Conservation (phyloP, 2,329 filamentous ascomycete species). For the Penicillium sp. region DNA sequence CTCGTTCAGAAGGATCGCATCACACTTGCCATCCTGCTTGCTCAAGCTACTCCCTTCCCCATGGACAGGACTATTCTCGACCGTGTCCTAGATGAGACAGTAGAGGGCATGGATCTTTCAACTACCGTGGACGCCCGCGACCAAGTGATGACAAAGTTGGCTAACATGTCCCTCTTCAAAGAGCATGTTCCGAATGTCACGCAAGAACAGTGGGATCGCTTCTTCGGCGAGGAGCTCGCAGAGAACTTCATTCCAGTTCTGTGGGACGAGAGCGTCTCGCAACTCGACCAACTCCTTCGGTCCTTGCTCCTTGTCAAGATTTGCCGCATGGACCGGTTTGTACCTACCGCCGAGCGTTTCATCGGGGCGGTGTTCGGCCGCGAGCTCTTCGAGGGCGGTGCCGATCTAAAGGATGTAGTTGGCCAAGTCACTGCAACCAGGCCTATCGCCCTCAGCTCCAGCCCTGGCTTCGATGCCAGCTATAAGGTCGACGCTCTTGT, state of each 20-base stretch:
- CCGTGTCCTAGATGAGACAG: slow-evolving; percentile 71
- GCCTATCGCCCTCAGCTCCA: slow-evolving; percentile 89
- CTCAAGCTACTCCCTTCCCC: slow-evolving; percentile 90
- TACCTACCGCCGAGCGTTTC: slow-evolving; percentile 89
- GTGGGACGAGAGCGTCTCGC: slow-evolving; percentile 64
- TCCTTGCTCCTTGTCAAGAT: slow-evolving; percentile 90
- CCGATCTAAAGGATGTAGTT: slow-evolving; percentile 82
- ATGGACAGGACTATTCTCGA: slow-evolving; percentile 93
- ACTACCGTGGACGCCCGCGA: slow-evolving; percentile 63
- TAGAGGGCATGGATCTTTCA: slow-evolving; percentile 76
- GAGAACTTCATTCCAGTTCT: slow-evolving; percentile 77
- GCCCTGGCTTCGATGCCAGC: slow-evolving; percentile 93
- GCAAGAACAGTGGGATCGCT: slow-evolving; percentile 69
- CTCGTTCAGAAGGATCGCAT: slow-evolving; percentile 91
- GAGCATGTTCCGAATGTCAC: slow-evolving; percentile 64
- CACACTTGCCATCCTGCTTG: slow-evolving; percentile 89
- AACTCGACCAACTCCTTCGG: slow-evolving; percentile 72
- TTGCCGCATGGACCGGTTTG: slow-evolving; percentile 91
- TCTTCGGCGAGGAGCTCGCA: slow-evolving; percentile 80
- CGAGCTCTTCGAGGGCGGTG: slow-evolving; percentile 75
- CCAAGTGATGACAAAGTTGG: slow-evolving; percentile 66
- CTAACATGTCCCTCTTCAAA: slow-evolving; percentile 70
- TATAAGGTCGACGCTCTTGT: slow-evolving; percentile 98
- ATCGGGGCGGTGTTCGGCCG: slow-evolving; percentile 80
- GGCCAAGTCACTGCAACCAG: slow-evolving; percentile 77